Evolutionary conservation across 1,139 yeast genomes (phyloP), one percentile per base, ranked within the genome.

Genomic region (Taphrina communis): DNA sequence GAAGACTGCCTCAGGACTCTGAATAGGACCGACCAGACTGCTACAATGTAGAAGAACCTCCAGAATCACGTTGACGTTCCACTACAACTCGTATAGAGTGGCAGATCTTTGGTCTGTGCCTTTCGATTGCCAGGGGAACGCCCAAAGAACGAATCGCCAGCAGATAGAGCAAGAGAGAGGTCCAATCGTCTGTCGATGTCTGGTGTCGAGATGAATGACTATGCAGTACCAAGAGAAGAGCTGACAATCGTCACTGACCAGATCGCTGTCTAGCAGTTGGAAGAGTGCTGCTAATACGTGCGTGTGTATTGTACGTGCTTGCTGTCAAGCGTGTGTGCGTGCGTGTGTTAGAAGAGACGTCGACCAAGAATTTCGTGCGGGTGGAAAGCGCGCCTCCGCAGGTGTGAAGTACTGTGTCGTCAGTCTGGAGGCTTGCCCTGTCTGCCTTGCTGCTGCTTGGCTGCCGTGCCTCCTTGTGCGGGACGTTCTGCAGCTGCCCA

Each of bases 361-460:
- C 53, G 53, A 17, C 36, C 53, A 50, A 50, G 53, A 50, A 50
- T 50, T 25, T 50, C n/a, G 53, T 50, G 53, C 53, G 53, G 53
- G 53, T 9, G 36, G n/a, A 25, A n/a, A 44, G 48, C 48, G 48
- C 48, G 48, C 48, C 48, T 44, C 31, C 31, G 31, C 31, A 25
- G 31, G 31, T 25, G 31, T 44, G 53, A 50, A 17, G 53, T 36
- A 50, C n/a, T 50, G 53, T 50, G 53, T 50, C 58, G 58, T 53
- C 58, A 53, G 58, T 53, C 35, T 36, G 11, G 58, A 19, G 36
- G 53, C 53, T 50, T 50, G 12, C 48, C n/a, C 19, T 17, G 8
- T n/a, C n/a, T 44, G 48, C 48, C 48, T 6, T 44, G 48, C 19
- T 14, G 48, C 48, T 44, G 48, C 48, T 17, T 17, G 17, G 17